Base-by-base conservation (phyloP, 2,329 filamentous ascomycete genomes). In the Aureobasidium leucospermi region DNA sequence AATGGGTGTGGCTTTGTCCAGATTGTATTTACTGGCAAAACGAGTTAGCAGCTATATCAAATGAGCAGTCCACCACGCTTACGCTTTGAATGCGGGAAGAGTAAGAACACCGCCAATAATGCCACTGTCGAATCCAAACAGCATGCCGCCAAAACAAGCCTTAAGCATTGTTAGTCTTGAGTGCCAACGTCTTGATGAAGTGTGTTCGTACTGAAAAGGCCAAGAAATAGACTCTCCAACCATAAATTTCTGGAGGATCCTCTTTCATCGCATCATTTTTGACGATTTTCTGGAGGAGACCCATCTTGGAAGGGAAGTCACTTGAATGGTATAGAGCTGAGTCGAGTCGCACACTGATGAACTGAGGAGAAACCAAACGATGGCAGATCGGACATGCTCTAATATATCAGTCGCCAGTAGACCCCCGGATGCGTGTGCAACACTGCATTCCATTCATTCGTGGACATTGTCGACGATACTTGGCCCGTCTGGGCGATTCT, bases 191-290 rank as follows among this genome's bases (percentile, higher is more conserved):
- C 47, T 19, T n/a, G 59, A 32, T 9, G 38, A 9, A 23, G 23
- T 15, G 7, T 9, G 4, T 23, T 67, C 75, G 62, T 57, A 76
- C 79, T 63, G 83, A 84, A 68, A 78, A 84, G 51, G 84, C 84
- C 64, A 87, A 76, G 60, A 79, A 79, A 63, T 86, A 83, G 31
- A 86, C 84, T 59, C 85, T 80, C 85, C 85, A 88, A 67, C 85
- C 84, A 73, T 88, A 88, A 61, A 88, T 84, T 69, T 87, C 81
- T 19, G 79, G 76, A 16, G 86, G 86, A 68, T 89, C 86, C 38
- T 75, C 72, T 67, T 80, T 84, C 82, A 89, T 88, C 46, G 87
- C 83, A 70, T 89, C 85, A 76, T 89, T 89, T 72, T 81, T 81
- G 65, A 87, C 79, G 67, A 87, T 76, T 65, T 73, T 74, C 65